Evolutionary conservation across 495 filamentous ascomycete species (phyloP), one percentile per base, ranked within the genome.

Genomic region (Hapsidospora chrysogenum): DNA sequence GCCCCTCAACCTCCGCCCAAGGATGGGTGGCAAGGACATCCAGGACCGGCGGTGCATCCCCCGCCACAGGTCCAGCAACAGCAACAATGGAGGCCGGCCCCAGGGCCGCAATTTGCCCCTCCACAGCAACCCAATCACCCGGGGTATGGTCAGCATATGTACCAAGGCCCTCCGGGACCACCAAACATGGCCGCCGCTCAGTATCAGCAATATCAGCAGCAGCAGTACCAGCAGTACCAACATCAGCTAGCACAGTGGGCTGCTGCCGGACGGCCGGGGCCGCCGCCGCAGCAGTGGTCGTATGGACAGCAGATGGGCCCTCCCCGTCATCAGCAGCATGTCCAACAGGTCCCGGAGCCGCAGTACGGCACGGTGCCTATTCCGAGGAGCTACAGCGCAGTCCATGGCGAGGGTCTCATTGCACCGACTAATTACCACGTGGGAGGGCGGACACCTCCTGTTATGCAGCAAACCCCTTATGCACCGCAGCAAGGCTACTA

Each of bases 291-390:
- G 21, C 22, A 21, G 13, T 10, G 20, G 13, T n/a, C n/a, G 4
- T 6, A n/a, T 27, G 2, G n/a, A 10, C 20, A 26, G 26, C 39
- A 41, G 6, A 35, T 36, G 29, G 29, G 8, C 3, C 42, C 36
- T 9, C 38, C 16, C 9, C 34, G 29, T 14, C 30, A 23, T 3
- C 38, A 41, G 15, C 32, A 28, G 8, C 16, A 35, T 2, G 21
- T 21, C 22, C 35, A 35, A 17, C 40, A 27, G 0, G 28, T 21
- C 2, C 21, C 23, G 10, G 61, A 65, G 29, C 61, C 51, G 1
- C 49, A 56, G 18, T 67, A 67, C 32, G 56, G 49, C 3, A 44
- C 46, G 20, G 61, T 67, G 0, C 63, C 63, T 9, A 65, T 67
- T n/a, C 63, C 63, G 1, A 43, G 41, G 4, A 54, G 56, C 17